Evolutionary conservation across 129 eudicot species (phyloP).

Genomic region (Tagetes patula): DNA sequence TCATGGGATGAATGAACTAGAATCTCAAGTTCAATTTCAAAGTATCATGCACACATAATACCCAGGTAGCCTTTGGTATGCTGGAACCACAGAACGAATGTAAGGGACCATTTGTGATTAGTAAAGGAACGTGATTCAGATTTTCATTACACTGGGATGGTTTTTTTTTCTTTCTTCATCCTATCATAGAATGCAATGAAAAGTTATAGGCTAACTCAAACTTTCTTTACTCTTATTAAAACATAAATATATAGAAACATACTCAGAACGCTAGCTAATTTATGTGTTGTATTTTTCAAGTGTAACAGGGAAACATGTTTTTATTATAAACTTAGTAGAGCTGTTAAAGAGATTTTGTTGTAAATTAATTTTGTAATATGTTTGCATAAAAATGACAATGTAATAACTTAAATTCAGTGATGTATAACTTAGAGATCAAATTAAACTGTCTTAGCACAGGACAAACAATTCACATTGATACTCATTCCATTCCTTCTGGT

Average conservation of each 20-base stretch:
- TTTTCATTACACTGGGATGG: background rate
- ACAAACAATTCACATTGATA: background rate
- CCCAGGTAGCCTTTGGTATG: background rate
- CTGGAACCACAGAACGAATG: background rate
- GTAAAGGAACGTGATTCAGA: background rate
- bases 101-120: background rate
- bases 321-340: background rate
- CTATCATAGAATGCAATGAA: background rate
- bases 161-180: background rate
- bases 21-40: conserved; percentile 5
- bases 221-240: background rate
- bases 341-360: background rate
- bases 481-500: background rate
- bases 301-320: background rate
- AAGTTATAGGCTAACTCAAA: background rate
- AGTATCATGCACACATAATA: background rate
- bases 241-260: background rate
- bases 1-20: conserved; percentile 11
- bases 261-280: background rate
- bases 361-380: background rate
- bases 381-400: background rate
- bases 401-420: background rate
- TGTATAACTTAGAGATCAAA: background rate
- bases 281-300: background rate
- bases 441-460: background rate